phyloP scores from a whole-genome alignment of 2,329 filamentous ascomycete genomes.

The Pestalotiopsis sp. region DNA sequence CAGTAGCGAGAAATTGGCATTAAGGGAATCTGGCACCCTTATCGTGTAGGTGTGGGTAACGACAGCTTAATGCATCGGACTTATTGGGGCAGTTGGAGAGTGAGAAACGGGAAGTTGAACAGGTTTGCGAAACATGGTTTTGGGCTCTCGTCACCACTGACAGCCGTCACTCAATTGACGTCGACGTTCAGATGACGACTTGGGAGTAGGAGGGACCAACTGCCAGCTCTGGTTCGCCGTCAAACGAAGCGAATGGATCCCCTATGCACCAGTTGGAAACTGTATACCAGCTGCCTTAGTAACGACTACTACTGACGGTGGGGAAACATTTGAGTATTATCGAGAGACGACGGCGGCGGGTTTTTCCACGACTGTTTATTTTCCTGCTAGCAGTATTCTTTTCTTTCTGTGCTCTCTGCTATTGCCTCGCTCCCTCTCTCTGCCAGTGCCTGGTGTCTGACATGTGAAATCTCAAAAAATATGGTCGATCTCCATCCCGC shows the following conservation, averaged over 20 bases:
- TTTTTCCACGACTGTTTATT: not conserved
- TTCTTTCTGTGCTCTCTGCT: not conserved
- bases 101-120: slow-evolving; percentile 12
- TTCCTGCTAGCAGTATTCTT: not conserved
- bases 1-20: slow-evolving; percentile 10
- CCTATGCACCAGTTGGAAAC: not conserved
- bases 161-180: not conserved
- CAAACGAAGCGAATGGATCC: not conserved
- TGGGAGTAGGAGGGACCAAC: not conserved
- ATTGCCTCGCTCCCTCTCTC: not conserved
- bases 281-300: not conserved
- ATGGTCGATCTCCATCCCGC: not conserved
- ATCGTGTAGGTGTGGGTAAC: slow-evolving; percentile 12
- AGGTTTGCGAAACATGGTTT: slow-evolving; percentile 8
- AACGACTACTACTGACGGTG: not conserved
- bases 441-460: not conserved
- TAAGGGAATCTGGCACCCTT: slow-evolving; percentile 5
- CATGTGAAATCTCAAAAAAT: not conserved
- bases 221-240: not conserved
- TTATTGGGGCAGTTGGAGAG: slow-evolving; percentile 9
- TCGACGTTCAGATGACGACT: not conserved
- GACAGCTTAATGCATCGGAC: slow-evolving; percentile 13
- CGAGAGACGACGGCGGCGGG: not conserved
- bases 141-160: not conserved
- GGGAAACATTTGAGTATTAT: not conserved